Percentiles rank a stretch among this genome's conserved stretches.
Evolutionary conservation across 768 basidiomycete genomes (phyloP).

Genomic region (Lentinula detonsa): DNA sequence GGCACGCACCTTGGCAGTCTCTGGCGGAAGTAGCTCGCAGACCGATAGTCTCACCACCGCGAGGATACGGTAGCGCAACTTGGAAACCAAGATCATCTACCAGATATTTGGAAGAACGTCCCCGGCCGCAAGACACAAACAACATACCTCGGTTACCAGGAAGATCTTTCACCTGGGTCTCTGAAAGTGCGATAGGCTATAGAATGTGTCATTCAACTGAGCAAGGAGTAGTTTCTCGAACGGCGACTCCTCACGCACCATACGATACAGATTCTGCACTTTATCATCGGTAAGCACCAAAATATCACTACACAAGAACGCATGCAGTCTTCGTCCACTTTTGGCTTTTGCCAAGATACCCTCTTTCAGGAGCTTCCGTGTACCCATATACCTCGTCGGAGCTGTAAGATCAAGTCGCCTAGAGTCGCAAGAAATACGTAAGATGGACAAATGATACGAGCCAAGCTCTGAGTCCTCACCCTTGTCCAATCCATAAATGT

Average conservation of each 20-base stretch:
- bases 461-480: constrained; percentile 34
- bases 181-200: constrained; percentile 72
- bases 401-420: constrained; percentile 87
- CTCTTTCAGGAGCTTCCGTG: constrained; percentile 74
- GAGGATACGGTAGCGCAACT: constrained; percentile 58
- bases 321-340: constrained; percentile 72
- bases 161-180: constrained; percentile 52
- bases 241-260: constrained; percentile 44
- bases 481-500: constrained; percentile 83
- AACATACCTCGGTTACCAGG: constrained; percentile 45
- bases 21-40: constrained; percentile 52
- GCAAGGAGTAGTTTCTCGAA: background rate
- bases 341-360: constrained; percentile 76
- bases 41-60: constrained; percentile 66
- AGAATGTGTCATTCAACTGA: background rate
- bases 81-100: constrained; percentile 68
- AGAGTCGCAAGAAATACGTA: background rate
- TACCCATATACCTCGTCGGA: constrained; percentile 79
- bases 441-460: background rate
- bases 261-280: constrained; percentile 69
- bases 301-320: constrained; percentile 86
- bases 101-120: background rate
- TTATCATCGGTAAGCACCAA: constrained; percentile 76
- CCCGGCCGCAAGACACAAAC: too few relatives aligned
- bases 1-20: constrained; percentile 44